These are phyloP conservation scores for Hirsutella thompsonii DNA, from an alignment of 2,329 filamentous ascomycete species.

Conservation along the genomic window DNA sequence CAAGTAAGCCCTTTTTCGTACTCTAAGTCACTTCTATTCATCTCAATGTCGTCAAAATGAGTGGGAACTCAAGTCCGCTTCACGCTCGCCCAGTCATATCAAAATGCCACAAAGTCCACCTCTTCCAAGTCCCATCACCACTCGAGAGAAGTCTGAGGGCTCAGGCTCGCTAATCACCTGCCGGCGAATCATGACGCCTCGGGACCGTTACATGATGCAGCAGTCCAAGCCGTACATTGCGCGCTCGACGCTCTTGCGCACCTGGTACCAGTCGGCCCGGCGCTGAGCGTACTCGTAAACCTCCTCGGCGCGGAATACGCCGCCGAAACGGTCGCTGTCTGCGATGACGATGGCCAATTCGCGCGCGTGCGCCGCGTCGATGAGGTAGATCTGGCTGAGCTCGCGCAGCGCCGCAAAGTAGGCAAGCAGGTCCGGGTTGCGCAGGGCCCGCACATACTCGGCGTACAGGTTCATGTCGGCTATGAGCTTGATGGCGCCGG, in stretches of 20 bases:
- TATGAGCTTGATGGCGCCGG: conserved; percentile 84
- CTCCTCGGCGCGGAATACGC: conserved; percentile 89
- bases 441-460: conserved; percentile 67
- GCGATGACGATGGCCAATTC: conserved; percentile 94
- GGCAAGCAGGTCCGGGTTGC: conserved; percentile 69
- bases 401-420: conserved; percentile 91
- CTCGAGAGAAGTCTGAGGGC: no score
- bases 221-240: conserved; percentile 97
- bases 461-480: conserved; percentile 95
- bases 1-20: no score
- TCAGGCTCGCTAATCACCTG: no score
- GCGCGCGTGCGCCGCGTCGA: conserved; percentile 72
- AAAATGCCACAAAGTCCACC: no score
- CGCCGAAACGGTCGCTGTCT: conserved; percentile 77
- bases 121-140: no score
- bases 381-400: conserved; percentile 89
- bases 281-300: conserved; percentile 95
- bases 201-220: conserved; percentile 60
- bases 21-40: no score
- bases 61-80: no score
- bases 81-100: no score
- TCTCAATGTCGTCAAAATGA: no score
- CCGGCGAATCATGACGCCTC: no score
- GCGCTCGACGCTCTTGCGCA: conserved; percentile 79
- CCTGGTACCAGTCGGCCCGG: conserved; percentile 87